Conservation (phyloP, 305 asterid species). For the Euphrasia arctica region DNA sequence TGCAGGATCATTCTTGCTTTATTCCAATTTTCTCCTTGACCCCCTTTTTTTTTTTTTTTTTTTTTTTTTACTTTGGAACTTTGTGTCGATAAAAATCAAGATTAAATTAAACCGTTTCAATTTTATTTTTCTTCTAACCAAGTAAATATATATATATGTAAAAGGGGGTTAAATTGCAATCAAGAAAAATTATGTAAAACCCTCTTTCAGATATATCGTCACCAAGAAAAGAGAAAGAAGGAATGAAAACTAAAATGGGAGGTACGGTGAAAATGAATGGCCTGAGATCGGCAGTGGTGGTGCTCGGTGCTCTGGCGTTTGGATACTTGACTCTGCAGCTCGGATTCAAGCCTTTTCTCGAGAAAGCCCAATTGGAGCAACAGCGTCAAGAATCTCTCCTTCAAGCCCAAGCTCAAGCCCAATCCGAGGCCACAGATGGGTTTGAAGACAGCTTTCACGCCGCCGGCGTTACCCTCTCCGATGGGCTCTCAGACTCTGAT, state of each 20-base stretch:
- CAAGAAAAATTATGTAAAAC: not conserved
- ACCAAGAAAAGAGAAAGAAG: not conserved
- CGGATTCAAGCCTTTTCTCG: slow-evolving; percentile 76
- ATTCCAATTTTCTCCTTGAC: no score
- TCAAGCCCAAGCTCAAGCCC: slow-evolving; percentile 33
- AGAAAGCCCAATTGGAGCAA: slow-evolving; percentile 55
- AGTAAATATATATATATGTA: no score
- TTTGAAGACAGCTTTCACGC: slow-evolving; percentile 26
- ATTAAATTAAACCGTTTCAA: no score
- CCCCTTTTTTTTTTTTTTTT: no score
- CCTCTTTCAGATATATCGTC: not conserved
- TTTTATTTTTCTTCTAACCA: no score
- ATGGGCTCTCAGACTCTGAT: slow-evolving; percentile 31
- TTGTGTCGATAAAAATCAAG: no score
- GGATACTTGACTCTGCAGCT: slow-evolving; percentile 72
- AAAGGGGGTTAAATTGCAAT: no score
- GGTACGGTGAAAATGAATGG: slow-evolving; percentile 69
- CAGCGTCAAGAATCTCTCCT: slow-evolving; percentile 48
- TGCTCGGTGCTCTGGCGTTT: slow-evolving; percentile 72
- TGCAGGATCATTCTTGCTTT: not conserved
- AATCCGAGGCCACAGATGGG: slow-evolving; percentile 25
- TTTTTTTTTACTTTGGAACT: no score
- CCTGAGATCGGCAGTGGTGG: slow-evolving; percentile 71
- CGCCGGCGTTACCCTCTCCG: slow-evolving; percentile 23
- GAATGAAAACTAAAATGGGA: slow-evolving; percentile 19